A percentile compares a stretch with the other conserved stretches of the same genome.
These are phyloP conservation scores for Penicillium vulpinum DNA, from an alignment of 2,329 filamentous ascomycete genomes.

Conservation along the genomic window DNA sequence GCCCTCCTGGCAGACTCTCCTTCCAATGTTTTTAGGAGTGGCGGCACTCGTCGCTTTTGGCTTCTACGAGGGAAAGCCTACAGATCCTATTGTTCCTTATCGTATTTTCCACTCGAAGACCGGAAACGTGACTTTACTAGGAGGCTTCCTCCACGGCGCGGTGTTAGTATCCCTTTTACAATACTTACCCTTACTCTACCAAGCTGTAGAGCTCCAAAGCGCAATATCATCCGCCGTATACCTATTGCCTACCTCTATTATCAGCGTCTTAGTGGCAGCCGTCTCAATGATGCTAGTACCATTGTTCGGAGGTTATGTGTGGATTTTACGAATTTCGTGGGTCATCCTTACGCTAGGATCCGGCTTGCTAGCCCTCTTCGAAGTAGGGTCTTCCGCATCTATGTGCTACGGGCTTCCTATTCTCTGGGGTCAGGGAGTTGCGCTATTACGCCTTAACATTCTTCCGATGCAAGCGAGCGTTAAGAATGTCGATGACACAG, in stretches of 20 bases:
- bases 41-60: neutral
- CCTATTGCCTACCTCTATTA: constrained; percentile 46
- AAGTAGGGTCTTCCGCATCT: neutral
- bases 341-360: constrained; percentile 7
- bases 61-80: neutral
- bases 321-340: constrained; percentile 5
- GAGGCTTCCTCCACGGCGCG: neutral
- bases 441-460: constrained; percentile 4
- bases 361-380: constrained; percentile 1
- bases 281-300: constrained; percentile 1
- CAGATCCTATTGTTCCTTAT: neutral
- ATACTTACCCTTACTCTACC: neutral
- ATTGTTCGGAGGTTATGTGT: constrained; percentile 1
- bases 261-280: neutral
- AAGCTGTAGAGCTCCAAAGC: neutral
- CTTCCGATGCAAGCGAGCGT: constrained; percentile 12
- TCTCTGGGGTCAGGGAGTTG: constrained; percentile 1
- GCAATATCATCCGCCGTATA: constrained; percentile 46
- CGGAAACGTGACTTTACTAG: neutral
- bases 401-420: constrained; percentile 4
- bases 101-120: neutral
- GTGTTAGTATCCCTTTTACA: neutral
- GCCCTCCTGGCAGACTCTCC: neutral
- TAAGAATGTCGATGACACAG: constrained; percentile 3
- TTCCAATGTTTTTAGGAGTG: neutral